Percentiles rank a stretch among this genome's conserved stretches.
phyloP scores from a whole-genome alignment of 441 rosid species.

The Gossypium laxum region DNA sequence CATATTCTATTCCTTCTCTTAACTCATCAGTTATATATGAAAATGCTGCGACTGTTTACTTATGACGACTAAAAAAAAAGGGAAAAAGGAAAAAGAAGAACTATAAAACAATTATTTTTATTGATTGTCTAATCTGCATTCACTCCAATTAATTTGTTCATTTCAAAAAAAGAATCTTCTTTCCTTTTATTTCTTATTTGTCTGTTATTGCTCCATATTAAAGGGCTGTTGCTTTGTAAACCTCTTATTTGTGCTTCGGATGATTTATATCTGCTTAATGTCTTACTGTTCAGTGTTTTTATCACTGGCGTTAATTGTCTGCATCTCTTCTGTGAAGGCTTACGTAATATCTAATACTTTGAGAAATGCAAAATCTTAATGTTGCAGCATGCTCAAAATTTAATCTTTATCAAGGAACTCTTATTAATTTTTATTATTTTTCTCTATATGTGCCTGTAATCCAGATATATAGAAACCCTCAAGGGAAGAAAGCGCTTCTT shows the following conservation, averaged over 20 bases:
- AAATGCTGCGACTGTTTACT: neutral
- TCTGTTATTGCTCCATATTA: neutral
- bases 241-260: neutral
- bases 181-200: neutral
- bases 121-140: neutral
- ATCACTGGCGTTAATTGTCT: neutral
- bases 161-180: neutral
- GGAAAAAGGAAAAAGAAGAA: neutral
- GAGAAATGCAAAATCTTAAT: neutral
- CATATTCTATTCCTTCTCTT: conserved; percentile 1
- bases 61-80: neutral
- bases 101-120: neutral
- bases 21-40: neutral
- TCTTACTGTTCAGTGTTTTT: neutral
- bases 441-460: conserved; percentile 11
- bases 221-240: neutral
- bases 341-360: neutral
- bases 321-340: neutral
- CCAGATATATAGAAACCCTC: conserved; percentile 80
- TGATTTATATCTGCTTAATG: neutral
- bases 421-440: neutral
- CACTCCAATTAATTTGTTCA: neutral
- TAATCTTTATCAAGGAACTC: neutral
- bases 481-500: conserved; percentile 87
- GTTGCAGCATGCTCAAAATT: neutral